These are phyloP conservation scores for Cercospora sojina DNA, from an alignment of 2,329 filamentous ascomycete genomes.

Conservation along the genomic window DNA sequence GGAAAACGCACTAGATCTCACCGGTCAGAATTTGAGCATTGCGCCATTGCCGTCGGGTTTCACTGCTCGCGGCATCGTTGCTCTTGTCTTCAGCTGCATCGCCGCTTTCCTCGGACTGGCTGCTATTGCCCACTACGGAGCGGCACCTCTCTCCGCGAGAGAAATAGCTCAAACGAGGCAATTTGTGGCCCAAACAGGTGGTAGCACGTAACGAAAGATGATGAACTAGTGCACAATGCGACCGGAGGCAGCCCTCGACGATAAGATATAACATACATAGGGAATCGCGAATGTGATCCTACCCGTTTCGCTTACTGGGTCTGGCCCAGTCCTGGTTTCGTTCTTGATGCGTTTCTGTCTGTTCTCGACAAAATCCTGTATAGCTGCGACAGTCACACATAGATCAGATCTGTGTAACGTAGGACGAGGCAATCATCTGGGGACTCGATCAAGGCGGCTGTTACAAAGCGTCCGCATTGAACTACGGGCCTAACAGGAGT, in stretches of 20 bases:
- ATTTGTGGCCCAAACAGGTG: constrained; percentile 29
- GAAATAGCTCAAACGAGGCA: constrained; percentile 31
- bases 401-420: constrained; percentile 1
- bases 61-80: constrained; percentile 68
- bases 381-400: constrained; percentile 7
- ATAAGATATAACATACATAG: neutral
- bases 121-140: constrained; percentile 55
- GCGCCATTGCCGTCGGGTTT: constrained; percentile 65
- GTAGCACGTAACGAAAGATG: constrained; percentile 9
- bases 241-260: neutral
- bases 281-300: neutral
- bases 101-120: constrained; percentile 67
- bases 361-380: neutral
- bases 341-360: constrained; percentile 1
- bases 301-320: neutral
- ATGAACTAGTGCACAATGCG: neutral
- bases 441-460: neutral
- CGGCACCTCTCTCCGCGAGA: constrained; percentile 32
- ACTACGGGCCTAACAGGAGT: neutral
- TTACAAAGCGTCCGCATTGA: neutral
- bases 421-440: neutral
- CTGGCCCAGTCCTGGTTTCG: neutral
- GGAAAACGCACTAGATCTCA: constrained; percentile 61
- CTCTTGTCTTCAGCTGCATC: constrained; percentile 69
- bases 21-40: constrained; percentile 58